These are phyloP conservation scores for Penicillium maclennaniae DNA, from an alignment of 495 filamentous ascomycete genomes.

Conservation along the genomic window DNA sequence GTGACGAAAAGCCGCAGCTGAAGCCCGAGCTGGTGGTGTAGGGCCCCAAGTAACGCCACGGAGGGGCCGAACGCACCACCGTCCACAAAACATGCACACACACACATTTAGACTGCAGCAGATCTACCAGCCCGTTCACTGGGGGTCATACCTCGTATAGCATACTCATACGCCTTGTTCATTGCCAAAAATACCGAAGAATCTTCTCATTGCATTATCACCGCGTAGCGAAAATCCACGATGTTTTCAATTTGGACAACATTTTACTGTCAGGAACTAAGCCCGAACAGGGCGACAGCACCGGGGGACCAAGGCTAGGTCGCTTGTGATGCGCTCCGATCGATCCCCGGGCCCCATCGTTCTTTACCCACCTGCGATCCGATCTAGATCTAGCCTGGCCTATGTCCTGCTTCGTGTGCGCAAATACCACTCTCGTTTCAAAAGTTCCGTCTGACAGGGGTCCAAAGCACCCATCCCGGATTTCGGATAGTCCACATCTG, in stretches of 20 bases:
- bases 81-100: too few species aligned
- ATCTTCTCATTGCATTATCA: neutral
- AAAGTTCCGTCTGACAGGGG: slow-evolving; percentile 1
- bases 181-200: neutral
- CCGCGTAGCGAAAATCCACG: neutral
- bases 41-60: slow-evolving; percentile 6
- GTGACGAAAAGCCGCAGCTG: slow-evolving; percentile 16
- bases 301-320: neutral
- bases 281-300: neutral
- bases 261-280: neutral
- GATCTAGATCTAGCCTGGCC: slow-evolving; percentile 22
- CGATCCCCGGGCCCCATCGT: slow-evolving; percentile 12
- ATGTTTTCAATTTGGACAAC: neutral
- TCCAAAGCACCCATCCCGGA: neutral
- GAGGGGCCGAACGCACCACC: slow-evolving; percentile 3
- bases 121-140: neutral
- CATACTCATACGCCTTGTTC: neutral
- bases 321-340: slow-evolving; percentile 5
- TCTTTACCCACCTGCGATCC: slow-evolving; percentile 18
- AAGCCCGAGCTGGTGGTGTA: neutral
- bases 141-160: neutral
- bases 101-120: neutral
- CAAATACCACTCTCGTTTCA: slow-evolving; percentile 11
- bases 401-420: neutral
- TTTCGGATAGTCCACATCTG: neutral